Conservation (phyloP, 805 yeast genomes). For the Cyberlindnera mycetangii region DNA sequence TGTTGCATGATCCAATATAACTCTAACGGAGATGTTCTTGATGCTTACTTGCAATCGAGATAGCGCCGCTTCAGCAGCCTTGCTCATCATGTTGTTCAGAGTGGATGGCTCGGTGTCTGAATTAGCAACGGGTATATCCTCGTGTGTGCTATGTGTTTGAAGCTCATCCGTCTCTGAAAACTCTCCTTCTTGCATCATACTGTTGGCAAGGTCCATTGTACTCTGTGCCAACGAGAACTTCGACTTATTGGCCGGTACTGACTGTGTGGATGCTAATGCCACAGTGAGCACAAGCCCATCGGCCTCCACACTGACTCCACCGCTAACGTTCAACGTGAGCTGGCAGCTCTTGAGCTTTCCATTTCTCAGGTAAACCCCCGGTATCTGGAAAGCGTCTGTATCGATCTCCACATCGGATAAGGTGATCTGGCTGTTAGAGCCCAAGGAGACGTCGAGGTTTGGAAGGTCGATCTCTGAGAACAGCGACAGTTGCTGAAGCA, state of each 20-base stretch:
- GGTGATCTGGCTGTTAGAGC: constrained; percentile 48
- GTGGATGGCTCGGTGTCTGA: constrained; percentile 31
- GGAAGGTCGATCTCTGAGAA: constrained; percentile 82
- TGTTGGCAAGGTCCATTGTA: constrained; percentile 68
- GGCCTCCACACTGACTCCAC: constrained; percentile 65
- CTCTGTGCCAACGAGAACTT: constrained; percentile 64
- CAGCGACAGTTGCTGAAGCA: constrained; percentile 75
- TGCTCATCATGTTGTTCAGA: constrained; percentile 54
- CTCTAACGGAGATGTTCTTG: constrained; percentile 42
- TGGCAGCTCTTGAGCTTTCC: constrained; percentile 58
- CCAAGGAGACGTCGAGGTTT: constrained; percentile 76
- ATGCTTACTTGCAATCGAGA: constrained; percentile 56
- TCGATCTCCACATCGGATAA: constrained; percentile 66
- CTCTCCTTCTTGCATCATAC: constrained; percentile 32
- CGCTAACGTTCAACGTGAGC: constrained; percentile 60
- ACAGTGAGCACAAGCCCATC: constrained; percentile 50
- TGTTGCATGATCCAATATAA: constrained; percentile 45
- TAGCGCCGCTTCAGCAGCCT: constrained; percentile 65
- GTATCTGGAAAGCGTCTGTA: constrained; percentile 64
- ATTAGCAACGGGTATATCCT: constrained; percentile 18
- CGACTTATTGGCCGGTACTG: constrained; percentile 24
- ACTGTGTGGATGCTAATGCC: constrained; percentile 29
- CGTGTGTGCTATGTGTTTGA: constrained; percentile 6
- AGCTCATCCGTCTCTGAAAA: constrained; percentile 15
- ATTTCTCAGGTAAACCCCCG: constrained; percentile 58